Evolutionary conservation across 2,329 filamentous ascomycete species (phyloP), one percentile per base, ranked within the genome.

Genomic region (Colletotrichum musicola): DNA sequence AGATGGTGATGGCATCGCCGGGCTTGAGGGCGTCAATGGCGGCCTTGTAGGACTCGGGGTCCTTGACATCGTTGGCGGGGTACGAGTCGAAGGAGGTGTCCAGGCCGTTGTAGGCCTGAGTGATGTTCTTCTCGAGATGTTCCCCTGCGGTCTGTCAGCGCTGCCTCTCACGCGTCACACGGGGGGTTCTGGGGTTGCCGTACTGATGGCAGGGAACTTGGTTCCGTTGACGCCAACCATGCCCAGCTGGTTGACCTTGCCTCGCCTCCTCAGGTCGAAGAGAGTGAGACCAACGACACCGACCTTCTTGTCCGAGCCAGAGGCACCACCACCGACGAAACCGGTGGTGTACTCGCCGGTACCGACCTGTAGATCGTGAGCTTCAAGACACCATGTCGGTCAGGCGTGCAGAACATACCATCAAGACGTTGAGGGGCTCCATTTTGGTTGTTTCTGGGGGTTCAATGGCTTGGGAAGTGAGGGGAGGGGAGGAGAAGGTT

Each of bases 291-390:
- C 95, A 18, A 98, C 95, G 10, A 98, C 95, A 67, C 95, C 95
- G 57, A 98, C 92, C 81, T 98, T 98, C 85, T 98, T 98, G 86
- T 98, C 95, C 57, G 94, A 97, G 12, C 88, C 91, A 4, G 94
- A 97, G 59, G 90, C 92, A 68, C 91, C 92, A 69, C 90, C 91
- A 66, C 93, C 94, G 65, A 97, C 94, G 74, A 96, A 98, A 66
- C 95, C 95, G 50, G 95, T 98, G 75, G 95, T 98, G 86, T 98
- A 98, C 86, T 98, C 95, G 76, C 95, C 95, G 12, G 95, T 97
- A 72, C 95, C 95, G 68, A 97, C 89, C 92, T 91, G 69, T 22
- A 35, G 35, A 20, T 40, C 22, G 62, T 75, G 53, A 73, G 54
- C 22, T 14, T 42, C 58, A 9, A 47, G 61, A 58, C 60, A 72